Evolutionary conservation across 352 stramenopile genomes (phyloP).

Genomic region (Lagenidium giganteum): DNA sequence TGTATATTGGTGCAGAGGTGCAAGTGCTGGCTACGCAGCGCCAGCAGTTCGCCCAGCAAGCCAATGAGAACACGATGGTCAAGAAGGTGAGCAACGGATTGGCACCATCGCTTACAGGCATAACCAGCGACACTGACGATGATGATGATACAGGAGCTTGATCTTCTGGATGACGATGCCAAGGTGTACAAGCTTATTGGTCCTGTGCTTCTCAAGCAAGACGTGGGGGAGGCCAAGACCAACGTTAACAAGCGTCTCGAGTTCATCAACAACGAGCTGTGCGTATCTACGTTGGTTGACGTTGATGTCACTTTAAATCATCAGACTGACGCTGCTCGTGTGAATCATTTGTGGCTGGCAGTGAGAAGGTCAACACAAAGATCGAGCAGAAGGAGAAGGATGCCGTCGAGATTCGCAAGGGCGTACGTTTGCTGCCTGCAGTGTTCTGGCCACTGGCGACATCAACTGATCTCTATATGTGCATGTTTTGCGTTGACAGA

Average conservation of each 20-base stretch:
- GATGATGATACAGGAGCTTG: conserved; percentile 78
- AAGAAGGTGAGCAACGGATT: conserved; percentile 68
- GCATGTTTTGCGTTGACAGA: conserved; percentile 30
- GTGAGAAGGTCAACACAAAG: conserved; percentile 83
- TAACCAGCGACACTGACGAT: too few species aligned
- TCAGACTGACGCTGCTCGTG: too few species aligned
- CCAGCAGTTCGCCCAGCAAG: conserved; percentile 89
- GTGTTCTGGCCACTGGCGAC: background rate
- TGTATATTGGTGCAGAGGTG: conserved; percentile 37
- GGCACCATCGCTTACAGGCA: too few species aligned
- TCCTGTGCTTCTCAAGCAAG: conserved; percentile 94
- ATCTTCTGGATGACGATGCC: conserved; percentile 79
- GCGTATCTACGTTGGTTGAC: conserved; percentile 13
- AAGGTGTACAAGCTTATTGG: conserved; percentile 96
- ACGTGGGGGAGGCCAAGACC: conserved; percentile 90
- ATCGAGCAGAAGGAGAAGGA: conserved; percentile 90
- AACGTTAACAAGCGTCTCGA: conserved; percentile 95
- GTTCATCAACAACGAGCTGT: conserved; percentile 95
- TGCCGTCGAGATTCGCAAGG: conserved; percentile 82
- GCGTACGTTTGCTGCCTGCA: conserved; percentile 27
- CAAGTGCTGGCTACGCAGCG: conserved; percentile 81
- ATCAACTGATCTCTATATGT: background rate
- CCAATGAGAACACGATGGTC: conserved; percentile 97
- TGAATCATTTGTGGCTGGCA: conserved; percentile 23
- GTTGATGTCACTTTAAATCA: too few species aligned